These are phyloP conservation scores for Vitis hybrid DNA, from an alignment of 177 flowering plant genomes.

Conservation along the genomic window DNA sequence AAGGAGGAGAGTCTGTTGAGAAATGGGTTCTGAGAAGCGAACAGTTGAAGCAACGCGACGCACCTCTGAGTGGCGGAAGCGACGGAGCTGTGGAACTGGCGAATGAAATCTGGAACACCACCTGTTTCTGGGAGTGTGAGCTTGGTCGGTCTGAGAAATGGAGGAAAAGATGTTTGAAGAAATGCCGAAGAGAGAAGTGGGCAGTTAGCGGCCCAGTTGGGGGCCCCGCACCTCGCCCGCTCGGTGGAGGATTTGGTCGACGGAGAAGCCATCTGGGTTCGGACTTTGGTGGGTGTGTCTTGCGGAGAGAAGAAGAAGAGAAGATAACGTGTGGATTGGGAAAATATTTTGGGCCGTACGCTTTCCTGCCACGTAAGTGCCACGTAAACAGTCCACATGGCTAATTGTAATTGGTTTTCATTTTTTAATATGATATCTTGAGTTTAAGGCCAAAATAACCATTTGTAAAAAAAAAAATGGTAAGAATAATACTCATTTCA, in stretches of 20 bases:
- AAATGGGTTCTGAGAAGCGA: conserved; percentile 39
- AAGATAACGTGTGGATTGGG: background rate
- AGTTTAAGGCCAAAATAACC: too few relatives aligned
- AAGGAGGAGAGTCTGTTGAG: conserved; percentile 26
- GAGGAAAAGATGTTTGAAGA: conserved; percentile 12
- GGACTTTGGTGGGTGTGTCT: too few relatives aligned
- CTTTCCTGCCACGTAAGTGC: too few relatives aligned
- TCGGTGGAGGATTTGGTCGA: conserved; percentile 1
- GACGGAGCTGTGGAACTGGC: conserved; percentile 27
- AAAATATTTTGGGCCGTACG: too few relatives aligned
- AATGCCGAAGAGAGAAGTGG: conserved; percentile 18
- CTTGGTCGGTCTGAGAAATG: conserved; percentile 19
- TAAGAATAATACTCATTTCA: too few relatives aligned
- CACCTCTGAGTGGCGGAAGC: conserved; percentile 27
- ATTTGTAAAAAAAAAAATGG: too few relatives aligned
- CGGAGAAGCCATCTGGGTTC: background rate
- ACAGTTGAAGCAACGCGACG: conserved; percentile 19
- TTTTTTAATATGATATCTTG: too few relatives aligned
- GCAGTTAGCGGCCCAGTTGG: conserved; percentile 13
- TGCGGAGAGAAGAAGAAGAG: background rate
- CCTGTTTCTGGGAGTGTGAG: background rate
- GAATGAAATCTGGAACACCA: conserved; percentile 8
- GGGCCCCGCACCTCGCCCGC: background rate
- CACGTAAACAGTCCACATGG: too few relatives aligned
- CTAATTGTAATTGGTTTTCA: too few relatives aligned